A percentile compares a stretch with the other conserved stretches of the same genome.
These are phyloP conservation scores for Agapanthus africanus DNA, from an alignment of 106 monocot species.

Conservation along the genomic window DNA sequence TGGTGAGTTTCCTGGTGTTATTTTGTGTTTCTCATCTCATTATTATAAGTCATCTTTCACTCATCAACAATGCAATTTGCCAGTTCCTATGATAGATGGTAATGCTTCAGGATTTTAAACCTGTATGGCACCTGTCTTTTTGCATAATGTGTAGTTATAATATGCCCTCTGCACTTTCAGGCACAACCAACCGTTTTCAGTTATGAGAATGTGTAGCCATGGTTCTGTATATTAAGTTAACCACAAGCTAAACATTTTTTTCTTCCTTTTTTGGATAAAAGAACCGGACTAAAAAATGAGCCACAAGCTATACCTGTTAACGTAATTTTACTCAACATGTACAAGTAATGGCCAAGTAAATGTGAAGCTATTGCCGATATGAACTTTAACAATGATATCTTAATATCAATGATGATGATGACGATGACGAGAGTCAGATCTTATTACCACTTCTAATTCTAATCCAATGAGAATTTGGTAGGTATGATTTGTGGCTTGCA, in stretches of 20 bases:
- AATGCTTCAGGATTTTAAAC: neutral
- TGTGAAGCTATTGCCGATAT: neutral
- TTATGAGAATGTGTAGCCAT: neutral
- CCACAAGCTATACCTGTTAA: neutral
- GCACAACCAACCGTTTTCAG: neutral
- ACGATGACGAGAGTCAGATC: too few species aligned
- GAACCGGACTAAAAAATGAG: too few species aligned
- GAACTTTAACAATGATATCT: neutral
- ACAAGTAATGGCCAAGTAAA: neutral
- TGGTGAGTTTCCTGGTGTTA: constrained; percentile 34
- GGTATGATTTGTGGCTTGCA: neutral
- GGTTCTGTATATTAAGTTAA: neutral
- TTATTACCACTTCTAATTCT: neutral
- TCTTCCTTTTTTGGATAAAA: too few species aligned
- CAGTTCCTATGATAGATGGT: neutral
- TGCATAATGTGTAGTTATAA: neutral
- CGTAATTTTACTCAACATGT: neutral
- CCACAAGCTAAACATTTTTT: neutral
- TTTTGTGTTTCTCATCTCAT: neutral
- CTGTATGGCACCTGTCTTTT: neutral
- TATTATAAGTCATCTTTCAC: too few species aligned
- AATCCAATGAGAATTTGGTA: neutral
- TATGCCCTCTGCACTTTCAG: neutral
- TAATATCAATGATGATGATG: too few species aligned
- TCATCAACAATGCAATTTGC: neutral